Evolutionary conservation across 495 filamentous ascomycete genomes (phyloP).

Genomic region (Xylaria telfairii): DNA sequence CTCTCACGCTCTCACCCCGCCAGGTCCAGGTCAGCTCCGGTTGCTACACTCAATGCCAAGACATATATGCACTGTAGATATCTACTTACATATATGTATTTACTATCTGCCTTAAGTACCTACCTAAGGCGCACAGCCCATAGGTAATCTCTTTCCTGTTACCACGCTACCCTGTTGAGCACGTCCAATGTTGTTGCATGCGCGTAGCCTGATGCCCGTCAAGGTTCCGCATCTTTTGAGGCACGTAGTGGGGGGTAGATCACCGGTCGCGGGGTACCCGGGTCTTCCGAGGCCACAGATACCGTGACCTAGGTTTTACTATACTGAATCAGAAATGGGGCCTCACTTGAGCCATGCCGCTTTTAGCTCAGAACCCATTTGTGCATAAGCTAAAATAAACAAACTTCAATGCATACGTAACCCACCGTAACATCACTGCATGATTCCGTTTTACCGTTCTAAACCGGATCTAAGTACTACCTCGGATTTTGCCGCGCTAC

Average conservation of each 20-base stretch:
- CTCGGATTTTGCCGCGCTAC: no score
- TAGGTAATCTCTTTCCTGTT: background rate
- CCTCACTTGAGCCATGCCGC: no score
- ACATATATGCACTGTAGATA: no score
- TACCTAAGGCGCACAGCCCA: background rate
- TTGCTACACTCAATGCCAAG: background rate
- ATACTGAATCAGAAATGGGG: no score
- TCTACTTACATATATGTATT: background rate
- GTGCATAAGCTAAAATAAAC: no score
- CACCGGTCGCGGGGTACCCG: conserved; percentile 1
- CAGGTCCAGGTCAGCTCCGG: conserved; percentile 1
- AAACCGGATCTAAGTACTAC: no score
- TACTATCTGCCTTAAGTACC: background rate
- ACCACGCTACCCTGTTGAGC: background rate
- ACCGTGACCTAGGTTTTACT: no score
- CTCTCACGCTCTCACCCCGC: conserved; percentile 9
- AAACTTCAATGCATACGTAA: no score
- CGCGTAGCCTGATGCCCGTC: background rate
- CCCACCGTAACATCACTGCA: no score
- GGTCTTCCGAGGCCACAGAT: no score
- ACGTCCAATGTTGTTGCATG: background rate
- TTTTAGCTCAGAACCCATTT: no score
- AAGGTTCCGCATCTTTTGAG: background rate
- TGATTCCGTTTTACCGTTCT: no score
- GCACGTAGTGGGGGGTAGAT: background rate